Evolutionary conservation across 1,284 basidiomycete species (phyloP).

Genomic region (Ustilago cynodontis): DNA sequence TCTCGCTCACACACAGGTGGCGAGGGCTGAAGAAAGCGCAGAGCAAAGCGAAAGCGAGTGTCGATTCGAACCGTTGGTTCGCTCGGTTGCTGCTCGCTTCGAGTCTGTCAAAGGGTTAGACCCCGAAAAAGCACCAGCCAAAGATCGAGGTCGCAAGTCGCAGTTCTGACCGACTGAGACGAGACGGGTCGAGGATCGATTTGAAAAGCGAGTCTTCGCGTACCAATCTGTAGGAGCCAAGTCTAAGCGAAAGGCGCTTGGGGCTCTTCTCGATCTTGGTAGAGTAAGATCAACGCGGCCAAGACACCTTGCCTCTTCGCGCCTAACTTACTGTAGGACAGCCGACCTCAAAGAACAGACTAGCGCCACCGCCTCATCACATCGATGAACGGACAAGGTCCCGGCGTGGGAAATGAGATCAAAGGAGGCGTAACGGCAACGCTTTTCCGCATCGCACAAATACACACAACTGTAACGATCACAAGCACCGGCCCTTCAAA

Average conservation of each 20-base stretch:
- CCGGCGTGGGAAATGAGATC: conserved; percentile 5
- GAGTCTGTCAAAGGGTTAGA: not conserved
- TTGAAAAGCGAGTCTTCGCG: not conserved
- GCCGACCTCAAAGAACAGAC: not conserved
- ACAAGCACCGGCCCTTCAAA: not conserved
- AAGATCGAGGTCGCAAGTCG: too few relatives aligned
- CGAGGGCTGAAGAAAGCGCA: too few relatives aligned
- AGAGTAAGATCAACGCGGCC: not conserved
- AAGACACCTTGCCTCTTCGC: not conserved
- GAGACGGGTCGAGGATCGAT: not conserved
- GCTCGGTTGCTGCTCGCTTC: conserved; percentile 1
- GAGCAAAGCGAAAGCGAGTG: not conserved
- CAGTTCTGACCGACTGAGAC: too few relatives aligned
- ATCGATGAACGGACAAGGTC: not conserved
- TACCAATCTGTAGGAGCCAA: not conserved
- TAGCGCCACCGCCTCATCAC: not conserved
- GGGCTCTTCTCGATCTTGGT: too few relatives aligned
- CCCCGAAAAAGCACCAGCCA: not conserved
- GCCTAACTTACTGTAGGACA: not conserved
- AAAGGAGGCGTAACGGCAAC: not conserved
- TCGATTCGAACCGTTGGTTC: not conserved
- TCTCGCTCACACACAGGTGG: too few relatives aligned
- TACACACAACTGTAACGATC: not conserved
- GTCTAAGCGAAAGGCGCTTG: conserved; percentile 1
- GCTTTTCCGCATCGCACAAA: not conserved